A percentile compares a stretch with the other conserved stretches of the same genome.
Conservation (phyloP, 257 asterid species). For the Jaltomata sinuosa region DNA sequence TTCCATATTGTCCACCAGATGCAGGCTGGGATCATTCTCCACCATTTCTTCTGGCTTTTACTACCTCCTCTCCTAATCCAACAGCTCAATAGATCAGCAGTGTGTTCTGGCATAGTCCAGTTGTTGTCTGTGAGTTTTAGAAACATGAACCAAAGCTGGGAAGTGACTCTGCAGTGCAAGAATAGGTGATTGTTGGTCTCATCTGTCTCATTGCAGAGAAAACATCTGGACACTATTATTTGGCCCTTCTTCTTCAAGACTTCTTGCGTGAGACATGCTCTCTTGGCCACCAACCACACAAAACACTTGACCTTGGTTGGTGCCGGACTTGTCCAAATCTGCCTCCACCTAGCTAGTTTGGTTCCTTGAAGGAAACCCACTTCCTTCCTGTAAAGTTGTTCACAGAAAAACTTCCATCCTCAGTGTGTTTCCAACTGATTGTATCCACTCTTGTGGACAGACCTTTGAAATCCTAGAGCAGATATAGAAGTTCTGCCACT, state of each 20-base stretch:
- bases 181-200: not conserved
- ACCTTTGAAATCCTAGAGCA: not conserved
- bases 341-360: not conserved
- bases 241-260: not conserved
- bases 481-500: not conserved
- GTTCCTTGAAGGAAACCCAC: not conserved
- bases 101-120: not conserved
- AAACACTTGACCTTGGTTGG: not conserved
- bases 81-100: not conserved
- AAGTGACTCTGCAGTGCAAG: not conserved
- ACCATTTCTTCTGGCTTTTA: not conserved
- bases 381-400: not conserved
- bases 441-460: not conserved
- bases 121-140: not conserved
- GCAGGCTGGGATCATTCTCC: not conserved
- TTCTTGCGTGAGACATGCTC: not conserved
- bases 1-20: not conserved
- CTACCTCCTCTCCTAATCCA: not conserved
- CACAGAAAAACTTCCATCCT: not conserved
- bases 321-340: not conserved
- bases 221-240: not conserved
- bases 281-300: not conserved
- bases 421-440: not conserved
- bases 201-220: not conserved
- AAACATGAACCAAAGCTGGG: not conserved